These are phyloP conservation scores for Coemansia sp. DNA, from an alignment of 192 early-diverging fungal genomes.

Conservation along the genomic window DNA sequence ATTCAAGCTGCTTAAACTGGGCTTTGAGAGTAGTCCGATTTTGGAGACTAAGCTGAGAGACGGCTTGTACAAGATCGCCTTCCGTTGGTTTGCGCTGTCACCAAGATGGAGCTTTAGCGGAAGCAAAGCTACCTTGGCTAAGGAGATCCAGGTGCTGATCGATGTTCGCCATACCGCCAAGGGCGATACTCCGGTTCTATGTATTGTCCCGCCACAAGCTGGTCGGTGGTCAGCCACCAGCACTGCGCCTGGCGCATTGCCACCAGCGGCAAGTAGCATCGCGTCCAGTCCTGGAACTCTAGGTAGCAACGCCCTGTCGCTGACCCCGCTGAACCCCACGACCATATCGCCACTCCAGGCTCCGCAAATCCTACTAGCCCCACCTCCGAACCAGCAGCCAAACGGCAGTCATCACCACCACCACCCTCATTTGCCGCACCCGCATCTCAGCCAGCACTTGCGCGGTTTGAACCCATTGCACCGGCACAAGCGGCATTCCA, in stretches of 20 bases:
- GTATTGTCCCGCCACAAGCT: background rate
- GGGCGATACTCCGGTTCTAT: slow-evolving; percentile 65
- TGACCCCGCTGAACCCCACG: slow-evolving; percentile 5
- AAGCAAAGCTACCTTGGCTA: slow-evolving; percentile 65
- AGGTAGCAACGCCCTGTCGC: background rate
- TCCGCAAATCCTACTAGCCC: background rate
- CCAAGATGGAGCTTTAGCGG: slow-evolving; percentile 84
- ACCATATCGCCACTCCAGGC: background rate
- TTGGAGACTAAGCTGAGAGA: slow-evolving; percentile 68
- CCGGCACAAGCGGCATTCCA: slow-evolving; percentile 21
- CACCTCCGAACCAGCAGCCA: slow-evolving; percentile 1
- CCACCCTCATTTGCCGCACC: slow-evolving; percentile 14
- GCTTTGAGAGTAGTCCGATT: slow-evolving; percentile 65
- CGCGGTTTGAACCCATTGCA: slow-evolving; percentile 32
- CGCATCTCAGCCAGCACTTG: slow-evolving; percentile 27
- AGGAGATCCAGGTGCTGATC: slow-evolving; percentile 69
- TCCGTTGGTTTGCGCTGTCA: slow-evolving; percentile 82
- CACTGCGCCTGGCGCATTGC: background rate
- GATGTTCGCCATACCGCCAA: slow-evolving; percentile 66
- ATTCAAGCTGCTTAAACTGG: slow-evolving; percentile 73
- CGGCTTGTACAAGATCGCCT: slow-evolving; percentile 70
- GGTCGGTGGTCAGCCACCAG: slow-evolving; percentile 17
- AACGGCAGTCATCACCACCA: slow-evolving; percentile 1
- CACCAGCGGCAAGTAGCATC: background rate
- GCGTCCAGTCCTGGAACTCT: slow-evolving; percentile 1